Base-by-base conservation (phyloP, 2,329 filamentous ascomycete genomes). In the Coniochaeta pulveracea region DNA sequence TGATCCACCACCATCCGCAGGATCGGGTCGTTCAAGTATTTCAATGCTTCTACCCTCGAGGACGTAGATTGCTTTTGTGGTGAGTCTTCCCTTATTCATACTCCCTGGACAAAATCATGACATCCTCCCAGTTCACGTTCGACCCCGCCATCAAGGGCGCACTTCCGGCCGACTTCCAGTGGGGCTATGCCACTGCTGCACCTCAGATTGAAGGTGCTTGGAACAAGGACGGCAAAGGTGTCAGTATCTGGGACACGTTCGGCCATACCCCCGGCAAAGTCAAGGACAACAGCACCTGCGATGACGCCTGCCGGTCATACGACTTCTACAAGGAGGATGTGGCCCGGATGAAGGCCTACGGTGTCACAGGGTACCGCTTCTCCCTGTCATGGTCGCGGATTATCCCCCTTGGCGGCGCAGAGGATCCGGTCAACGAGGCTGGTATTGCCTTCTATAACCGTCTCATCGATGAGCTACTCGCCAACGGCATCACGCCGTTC, bases 351-450 rank as follows among this genome's bases (percentile, higher is more conserved):
- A 76, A 74, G 48, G 51, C 65, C 34, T 69, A 69, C 34, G 66
- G 72, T 34, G 71, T 72, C 11, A 64, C 65, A 37, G 69, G 66
- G 4, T 79, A 79, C 47, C 69, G 74, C 16, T 79, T 79, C 49
- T 78, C 73, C 4, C 56, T 79, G 17, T 72, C 73, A 4, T 79
- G 75, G 75, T 69, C 71, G 10, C 69, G 74, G 26, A 69, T 80
- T 38, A 76, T 79, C 33, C 75, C 76, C 1, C 57, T 76, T 4
- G 74, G 75, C 12, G 73, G 74, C 12, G 68, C 70, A 34, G 65
- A 76, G 32, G 74, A 78, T 37, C 71, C 73, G 1, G 48, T 79
- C 48, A 79, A 78, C 43, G 60, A 75, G 38, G 62, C 65, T 32
- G 74, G 74, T 6, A 49, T 80, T 21, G 58, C 67, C 30, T 69